phyloP scores from a whole-genome alignment of 306 rosid species.

The Lathyrus oleraceus region DNA sequence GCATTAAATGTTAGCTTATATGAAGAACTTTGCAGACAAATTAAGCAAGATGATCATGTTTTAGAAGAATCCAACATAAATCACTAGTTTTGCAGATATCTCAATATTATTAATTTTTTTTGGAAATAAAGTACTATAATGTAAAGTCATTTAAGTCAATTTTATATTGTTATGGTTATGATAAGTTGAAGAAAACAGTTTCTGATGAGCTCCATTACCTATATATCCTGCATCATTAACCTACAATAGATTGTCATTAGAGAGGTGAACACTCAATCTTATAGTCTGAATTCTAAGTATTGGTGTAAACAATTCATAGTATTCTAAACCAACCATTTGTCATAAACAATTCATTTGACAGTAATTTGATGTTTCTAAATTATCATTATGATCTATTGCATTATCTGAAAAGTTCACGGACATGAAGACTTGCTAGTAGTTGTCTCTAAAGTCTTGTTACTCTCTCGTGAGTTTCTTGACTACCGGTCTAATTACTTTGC shows the following conservation, averaged over 20 bases:
- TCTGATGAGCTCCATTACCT: not conserved
- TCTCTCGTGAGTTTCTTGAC: no score
- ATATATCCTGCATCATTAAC: slow-evolving; percentile 11
- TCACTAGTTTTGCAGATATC: not conserved
- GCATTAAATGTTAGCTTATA: slow-evolving; percentile 51
- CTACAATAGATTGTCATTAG: not conserved
- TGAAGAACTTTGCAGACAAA: slow-evolving; percentile 56
- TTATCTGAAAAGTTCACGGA: no score
- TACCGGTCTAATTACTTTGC: no score
- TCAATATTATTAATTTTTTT: not conserved
- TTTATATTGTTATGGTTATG: not conserved
- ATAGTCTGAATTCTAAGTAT: no score
- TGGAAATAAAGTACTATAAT: slow-evolving; percentile 1
- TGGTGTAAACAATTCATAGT: no score
- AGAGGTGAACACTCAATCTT: no score
- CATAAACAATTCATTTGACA: no score
- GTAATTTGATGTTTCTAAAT: no score
- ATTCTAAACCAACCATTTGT: no score
- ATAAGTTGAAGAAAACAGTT: not conserved
- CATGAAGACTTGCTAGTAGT: no score
- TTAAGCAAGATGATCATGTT: slow-evolving; percentile 37
- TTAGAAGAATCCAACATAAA: slow-evolving; percentile 30
- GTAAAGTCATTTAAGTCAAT: not conserved
- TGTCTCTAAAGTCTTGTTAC: no score
- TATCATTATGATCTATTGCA: no score